Percentiles rank a stretch among this genome's conserved stretches.
phyloP scores from a whole-genome alignment of 2,329 filamentous ascomycete species.

The Bipolaris victoriae region DNA sequence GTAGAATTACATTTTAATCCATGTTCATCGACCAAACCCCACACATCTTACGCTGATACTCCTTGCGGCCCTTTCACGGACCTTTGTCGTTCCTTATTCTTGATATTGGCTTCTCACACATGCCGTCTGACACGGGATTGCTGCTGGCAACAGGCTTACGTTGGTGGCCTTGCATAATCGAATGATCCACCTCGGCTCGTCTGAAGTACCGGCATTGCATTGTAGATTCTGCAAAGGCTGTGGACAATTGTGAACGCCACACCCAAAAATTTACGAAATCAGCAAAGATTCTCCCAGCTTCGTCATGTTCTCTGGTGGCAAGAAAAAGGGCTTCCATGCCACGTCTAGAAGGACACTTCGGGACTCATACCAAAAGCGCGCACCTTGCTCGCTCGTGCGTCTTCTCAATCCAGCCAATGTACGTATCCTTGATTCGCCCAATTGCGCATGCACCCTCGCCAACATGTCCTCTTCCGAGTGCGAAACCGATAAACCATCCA shows the following conservation, averaged over 20 bases:
- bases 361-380: neutral
- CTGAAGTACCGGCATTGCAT: neutral
- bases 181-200: neutral
- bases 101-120: neutral
- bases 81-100: neutral
- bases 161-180: neutral
- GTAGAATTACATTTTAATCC: conserved; percentile 6
- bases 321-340: no score
- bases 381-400: neutral
- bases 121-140: neutral
- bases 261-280: neutral
- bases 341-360: no score
- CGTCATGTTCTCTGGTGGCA: no score
- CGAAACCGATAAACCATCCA: neutral
- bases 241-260: neutral
- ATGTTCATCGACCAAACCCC: neutral
- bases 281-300: no score
- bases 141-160: neutral
- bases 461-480: neutral
- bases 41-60: neutral
- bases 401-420: neutral
- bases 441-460: neutral
- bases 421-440: neutral
- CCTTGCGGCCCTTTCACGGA: neutral
- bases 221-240: neutral